Evolutionary conservation across 129 eudicot species (phyloP), one percentile per base, ranked within the genome.

Genomic region (Arctium lappa): DNA sequence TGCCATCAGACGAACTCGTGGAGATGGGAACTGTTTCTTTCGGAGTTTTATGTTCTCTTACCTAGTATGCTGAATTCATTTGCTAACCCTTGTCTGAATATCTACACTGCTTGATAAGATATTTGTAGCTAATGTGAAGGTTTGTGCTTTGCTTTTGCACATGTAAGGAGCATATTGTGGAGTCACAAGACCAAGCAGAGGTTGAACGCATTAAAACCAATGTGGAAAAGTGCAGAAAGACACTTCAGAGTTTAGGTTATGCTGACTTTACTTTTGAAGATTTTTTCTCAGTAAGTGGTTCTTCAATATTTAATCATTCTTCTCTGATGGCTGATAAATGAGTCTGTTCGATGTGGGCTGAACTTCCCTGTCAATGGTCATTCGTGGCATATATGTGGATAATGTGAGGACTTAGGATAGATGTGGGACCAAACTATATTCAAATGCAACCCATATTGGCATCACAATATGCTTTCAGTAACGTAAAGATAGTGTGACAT

Each of bases 251-350:
- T 85, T 89, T 95, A 87, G 98, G 98, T 69, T 90, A 92, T 87
- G 91, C 92, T 75, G 98, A 95, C 82, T 95, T 95, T 53, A 95
- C 98, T 18, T 92, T 91, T 87, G 98, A 95, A 91, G 98, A 95
- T 83, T 95, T 95, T 86, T 95, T 95, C 78, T 53, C 88, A 80
- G 98, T 95, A 85, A 86, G 80, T 84, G 69, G 69, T 50, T 76
- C 15, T 32, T 76, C 16, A 39, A 37, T 63, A 69, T 11, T 53
- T 15, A 1, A 18, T 79, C 39, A 34, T 39, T n/a, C 30, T 66
- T 12, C 9, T 33, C 13, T 79, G 62, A 72, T 72, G 72, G 50
- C 70, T 75, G 13, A 83, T 69, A 32, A 30, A 33, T 36, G 27
- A 7, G 46, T 46, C 30, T 66, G 69, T 75, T 75, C 13, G 50